Evolutionary conservation across 768 basidiomycete species (phyloP).

Genomic region (Lactarius tabidus): DNA sequence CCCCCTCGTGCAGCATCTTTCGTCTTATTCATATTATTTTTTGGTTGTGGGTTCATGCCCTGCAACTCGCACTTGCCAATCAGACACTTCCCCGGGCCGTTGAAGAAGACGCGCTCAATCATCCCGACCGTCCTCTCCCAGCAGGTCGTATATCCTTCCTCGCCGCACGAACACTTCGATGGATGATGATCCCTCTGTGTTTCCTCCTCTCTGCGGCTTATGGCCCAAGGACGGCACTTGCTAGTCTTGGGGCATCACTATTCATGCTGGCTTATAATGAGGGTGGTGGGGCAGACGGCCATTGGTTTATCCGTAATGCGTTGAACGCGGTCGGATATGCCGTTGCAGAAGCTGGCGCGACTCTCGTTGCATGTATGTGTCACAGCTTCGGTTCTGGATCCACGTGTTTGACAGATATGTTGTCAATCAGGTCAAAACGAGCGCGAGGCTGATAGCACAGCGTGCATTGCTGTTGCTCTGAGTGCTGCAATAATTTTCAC

Average conservation of each 20-base stretch:
- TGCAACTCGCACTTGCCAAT: constrained; percentile 34
- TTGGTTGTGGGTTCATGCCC: constrained; percentile 35
- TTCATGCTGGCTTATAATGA: constrained; percentile 31
- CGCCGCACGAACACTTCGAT: constrained; percentile 29
- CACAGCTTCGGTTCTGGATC: no score
- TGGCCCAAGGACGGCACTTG: constrained; percentile 17
- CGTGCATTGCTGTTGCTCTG: constrained; percentile 33
- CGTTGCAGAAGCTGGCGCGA: constrained; percentile 38
- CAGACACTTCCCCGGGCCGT: constrained; percentile 27
- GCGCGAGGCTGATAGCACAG: constrained; percentile 30
- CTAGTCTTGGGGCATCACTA: constrained; percentile 25
- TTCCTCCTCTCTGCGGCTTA: constrained; percentile 27
- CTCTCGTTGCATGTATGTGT: constrained; percentile 35
- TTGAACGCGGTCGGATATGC: constrained; percentile 38
- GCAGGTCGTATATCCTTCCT: constrained; percentile 30
- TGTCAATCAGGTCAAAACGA: constrained; percentile 5
- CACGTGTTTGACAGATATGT: neutral
- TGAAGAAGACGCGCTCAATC: constrained; percentile 33
- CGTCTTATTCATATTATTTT: constrained; percentile 20
- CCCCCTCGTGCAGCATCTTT: constrained; percentile 14
- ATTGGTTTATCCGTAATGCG: constrained; percentile 37
- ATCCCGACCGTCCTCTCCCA: constrained; percentile 34
- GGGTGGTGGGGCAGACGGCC: constrained; percentile 21
- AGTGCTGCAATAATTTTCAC: constrained; percentile 41
- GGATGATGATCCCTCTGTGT: constrained; percentile 31